Evolutionary conservation across 129 eudicot species (phyloP).

Genomic region (Erigeron canadensis): DNA sequence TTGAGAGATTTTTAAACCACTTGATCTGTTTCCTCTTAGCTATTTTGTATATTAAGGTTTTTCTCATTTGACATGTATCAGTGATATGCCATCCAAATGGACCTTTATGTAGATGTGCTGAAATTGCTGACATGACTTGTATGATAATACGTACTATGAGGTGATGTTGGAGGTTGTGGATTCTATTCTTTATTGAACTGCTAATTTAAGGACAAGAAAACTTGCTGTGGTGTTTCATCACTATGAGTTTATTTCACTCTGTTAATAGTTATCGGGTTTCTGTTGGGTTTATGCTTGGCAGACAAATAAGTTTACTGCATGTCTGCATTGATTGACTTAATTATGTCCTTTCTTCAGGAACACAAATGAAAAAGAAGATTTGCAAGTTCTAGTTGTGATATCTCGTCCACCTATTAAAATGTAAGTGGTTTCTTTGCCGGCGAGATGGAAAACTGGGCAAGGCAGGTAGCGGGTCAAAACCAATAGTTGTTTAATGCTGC

Average conservation of each 20-base stretch:
- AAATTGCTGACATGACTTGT: background rate
- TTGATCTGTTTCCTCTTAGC: too few relatives aligned
- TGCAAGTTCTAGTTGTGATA: conserved; percentile 71
- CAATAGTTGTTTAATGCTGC: too few relatives aligned
- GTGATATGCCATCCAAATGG: too few relatives aligned
- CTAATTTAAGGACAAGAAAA: background rate
- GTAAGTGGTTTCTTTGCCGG: conserved; percentile 36
- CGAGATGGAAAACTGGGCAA: background rate
- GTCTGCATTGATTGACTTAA: background rate
- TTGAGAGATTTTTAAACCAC: background rate
- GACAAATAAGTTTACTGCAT: background rate
- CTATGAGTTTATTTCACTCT: background rate
- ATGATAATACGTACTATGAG: background rate
- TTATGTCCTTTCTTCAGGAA: conserved; percentile 52
- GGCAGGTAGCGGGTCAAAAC: background rate
- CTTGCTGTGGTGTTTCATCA: background rate
- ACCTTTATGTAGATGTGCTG: background rate
- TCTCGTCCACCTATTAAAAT: conserved; percentile 86
- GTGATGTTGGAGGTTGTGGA: background rate
- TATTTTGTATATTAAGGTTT: too few relatives aligned
- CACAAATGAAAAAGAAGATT: conserved; percentile 65
- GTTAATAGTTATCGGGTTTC: background rate
- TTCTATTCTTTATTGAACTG: background rate
- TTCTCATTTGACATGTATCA: too few relatives aligned
- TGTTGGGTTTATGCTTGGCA: background rate